These are phyloP conservation scores for Aspergillus sparsus DNA, from an alignment of 495 filamentous ascomycete genomes.

Conservation along the genomic window DNA sequence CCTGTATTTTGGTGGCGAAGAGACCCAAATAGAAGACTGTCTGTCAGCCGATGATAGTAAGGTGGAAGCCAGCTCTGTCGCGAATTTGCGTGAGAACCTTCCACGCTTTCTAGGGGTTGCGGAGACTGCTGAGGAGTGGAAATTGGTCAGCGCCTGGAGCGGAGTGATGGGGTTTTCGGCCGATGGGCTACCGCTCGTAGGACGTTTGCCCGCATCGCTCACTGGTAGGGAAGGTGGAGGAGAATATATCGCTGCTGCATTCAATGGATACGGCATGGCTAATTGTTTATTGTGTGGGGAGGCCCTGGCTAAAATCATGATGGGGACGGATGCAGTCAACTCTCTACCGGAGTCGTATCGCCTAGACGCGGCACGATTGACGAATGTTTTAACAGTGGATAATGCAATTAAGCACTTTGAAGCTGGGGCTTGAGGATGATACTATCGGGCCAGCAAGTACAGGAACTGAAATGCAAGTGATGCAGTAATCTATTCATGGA, in stretches of 20 bases:
- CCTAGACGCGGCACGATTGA: slow-evolving; percentile 27
- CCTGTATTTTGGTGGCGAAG: slow-evolving; percentile 53
- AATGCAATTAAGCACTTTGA: neutral
- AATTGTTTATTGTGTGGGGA: slow-evolving; percentile 69
- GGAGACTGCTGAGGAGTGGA: slow-evolving; percentile 24
- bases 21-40: slow-evolving; percentile 64
- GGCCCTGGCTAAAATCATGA: slow-evolving; percentile 53
- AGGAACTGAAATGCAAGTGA: neutral
- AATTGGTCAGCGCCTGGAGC: slow-evolving; percentile 65
- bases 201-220: slow-evolving; percentile 56
- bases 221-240: slow-evolving; percentile 39
- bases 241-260: slow-evolving; percentile 62
- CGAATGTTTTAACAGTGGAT: slow-evolving; percentile 19
- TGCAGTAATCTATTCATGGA: neutral
- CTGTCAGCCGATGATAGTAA: slow-evolving; percentile 56
- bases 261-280: slow-evolving; percentile 83
- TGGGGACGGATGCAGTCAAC: slow-evolving; percentile 28
- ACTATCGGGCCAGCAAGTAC: neutral
- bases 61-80: slow-evolving; percentile 33
- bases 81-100: slow-evolving; percentile 31
- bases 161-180: slow-evolving; percentile 79
- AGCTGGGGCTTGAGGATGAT: neutral
- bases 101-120: slow-evolving; percentile 45
- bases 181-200: slow-evolving; percentile 71
- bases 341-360: slow-evolving; percentile 32